Evolutionary conservation across 2,329 filamentous ascomycete genomes (phyloP), one percentile per base, ranked within the genome.

Genomic region (Fusarium cicatricum): DNA sequence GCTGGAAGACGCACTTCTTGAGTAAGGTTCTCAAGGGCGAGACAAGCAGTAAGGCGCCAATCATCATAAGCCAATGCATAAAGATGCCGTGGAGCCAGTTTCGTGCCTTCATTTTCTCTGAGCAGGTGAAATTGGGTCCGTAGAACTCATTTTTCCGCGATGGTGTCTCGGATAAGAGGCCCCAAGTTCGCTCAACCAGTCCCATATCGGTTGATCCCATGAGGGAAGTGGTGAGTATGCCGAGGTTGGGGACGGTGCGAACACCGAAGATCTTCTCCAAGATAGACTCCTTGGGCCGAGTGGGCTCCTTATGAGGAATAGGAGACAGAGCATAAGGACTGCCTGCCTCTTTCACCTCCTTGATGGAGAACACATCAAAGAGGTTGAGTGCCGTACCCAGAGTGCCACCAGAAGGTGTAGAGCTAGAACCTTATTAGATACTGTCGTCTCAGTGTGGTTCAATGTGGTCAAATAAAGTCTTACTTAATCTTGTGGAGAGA

Each of bases 321-420:
- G 87, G 86, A 1, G 85, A 89, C 10, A 85, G 72, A 1, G 81
- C 80, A 66, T 81, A 88, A 12, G 86, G 85, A 19, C 72, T 70
- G 48, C 75, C 70, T 2, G 82, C 74, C 3, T 72, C 74, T 12
- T 67, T 69, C 6, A 88, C 61, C 46, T 87, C 76, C 41, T 77
- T 73, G 15, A 83, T 44, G 17, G 75, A 74, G 66, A 81, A 86
- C 39, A 73, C 71, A 21, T 88, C 85, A 52, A 86, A 78, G 17
- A 86, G 62, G 40, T 71, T 82, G 12, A 97, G 72, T 4, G 87
- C 77, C 0, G 91, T 92, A 29, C 84, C 80, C 5, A 93, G 74
- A 2, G 90, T 88, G 40, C 87, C 87, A n/a, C 87, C 87, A 2
- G 86, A 89, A 3, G 85, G 81, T 2, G 74, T 66, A 49, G 66